Conservation (phyloP, 2,329 filamentous ascomycete species). For the Colletotrichum eleusines region DNA sequence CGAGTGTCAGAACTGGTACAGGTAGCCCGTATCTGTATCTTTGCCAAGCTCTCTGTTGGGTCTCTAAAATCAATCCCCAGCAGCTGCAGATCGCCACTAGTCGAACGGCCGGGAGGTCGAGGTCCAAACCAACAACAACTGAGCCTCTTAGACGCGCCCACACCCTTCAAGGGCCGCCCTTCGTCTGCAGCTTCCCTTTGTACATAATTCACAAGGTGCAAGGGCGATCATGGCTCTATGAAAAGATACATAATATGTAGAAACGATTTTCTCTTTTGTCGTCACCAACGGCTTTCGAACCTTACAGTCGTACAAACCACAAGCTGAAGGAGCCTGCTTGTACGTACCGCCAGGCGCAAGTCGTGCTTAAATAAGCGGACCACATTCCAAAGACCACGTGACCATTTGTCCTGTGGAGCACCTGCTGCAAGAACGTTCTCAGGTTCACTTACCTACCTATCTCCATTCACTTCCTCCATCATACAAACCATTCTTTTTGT, state of each 20-base stretch:
- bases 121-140: background rate
- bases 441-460: conserved; percentile 1
- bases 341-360: no score
- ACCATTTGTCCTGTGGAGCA: background rate
- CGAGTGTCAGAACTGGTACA: background rate
- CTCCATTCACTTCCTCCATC: conserved; percentile 21
- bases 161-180: no score
- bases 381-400: conserved; percentile 16
- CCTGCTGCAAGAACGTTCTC: conserved; percentile 16
- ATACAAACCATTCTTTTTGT: conserved; percentile 34
- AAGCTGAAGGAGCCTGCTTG: no score
- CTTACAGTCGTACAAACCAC: background rate
- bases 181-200: no score
- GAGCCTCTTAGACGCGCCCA: background rate
- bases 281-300: background rate
- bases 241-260: background rate
- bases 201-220: background rate
- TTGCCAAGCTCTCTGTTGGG: background rate
- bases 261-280: background rate
- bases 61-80: background rate
- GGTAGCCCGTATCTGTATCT: background rate
- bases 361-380: no score
- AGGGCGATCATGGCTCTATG: background rate
- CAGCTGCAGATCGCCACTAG: background rate
- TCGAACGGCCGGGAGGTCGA: background rate